Percentiles rank a stretch among this genome's conserved stretches.
Conservation (phyloP, 2,329 filamentous ascomycete species). For the Alternaria consortialis region DNA sequence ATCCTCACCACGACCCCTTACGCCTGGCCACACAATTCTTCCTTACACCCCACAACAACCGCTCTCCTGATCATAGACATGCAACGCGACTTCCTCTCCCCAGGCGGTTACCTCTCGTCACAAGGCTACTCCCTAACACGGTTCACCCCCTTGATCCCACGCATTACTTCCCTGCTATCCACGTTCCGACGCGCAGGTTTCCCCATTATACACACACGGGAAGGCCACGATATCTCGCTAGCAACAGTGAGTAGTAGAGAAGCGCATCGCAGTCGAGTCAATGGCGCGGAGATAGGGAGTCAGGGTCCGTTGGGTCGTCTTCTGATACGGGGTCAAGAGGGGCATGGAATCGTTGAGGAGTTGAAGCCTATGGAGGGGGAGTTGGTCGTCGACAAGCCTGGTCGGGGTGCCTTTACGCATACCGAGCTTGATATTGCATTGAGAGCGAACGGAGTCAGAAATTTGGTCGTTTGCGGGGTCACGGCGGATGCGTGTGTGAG, state of each 20-base stretch:
- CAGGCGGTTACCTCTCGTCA: slow-evolving; percentile 60
- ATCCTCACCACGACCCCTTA: slow-evolving; percentile 46
- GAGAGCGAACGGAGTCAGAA: slow-evolving; percentile 61
- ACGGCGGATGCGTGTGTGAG: slow-evolving; percentile 66
- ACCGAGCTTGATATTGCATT: slow-evolving; percentile 64
- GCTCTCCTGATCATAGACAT: slow-evolving; percentile 65
- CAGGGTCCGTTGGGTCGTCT: slow-evolving; percentile 66
- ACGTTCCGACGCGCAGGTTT: slow-evolving; percentile 54
- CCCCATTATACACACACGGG: slow-evolving; percentile 61
- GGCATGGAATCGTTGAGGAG: slow-evolving; percentile 66
- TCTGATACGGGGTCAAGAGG: slow-evolving; percentile 65
- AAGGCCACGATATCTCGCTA: slow-evolving; percentile 64
- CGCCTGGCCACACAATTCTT: slow-evolving; percentile 53
- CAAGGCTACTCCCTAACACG: slow-evolving; percentile 57
- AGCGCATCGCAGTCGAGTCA: slow-evolving; percentile 62
- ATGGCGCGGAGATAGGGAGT: slow-evolving; percentile 61
- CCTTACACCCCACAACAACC: slow-evolving; percentile 55
- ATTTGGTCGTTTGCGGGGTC: slow-evolving; percentile 63
- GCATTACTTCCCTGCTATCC: slow-evolving; percentile 52
- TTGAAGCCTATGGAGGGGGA: slow-evolving; percentile 59
- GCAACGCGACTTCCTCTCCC: slow-evolving; percentile 63
- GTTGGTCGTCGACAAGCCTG: slow-evolving; percentile 64
- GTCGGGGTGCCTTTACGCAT: slow-evolving; percentile 62
- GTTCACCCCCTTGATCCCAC: slow-evolving; percentile 57
- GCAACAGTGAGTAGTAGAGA: slow-evolving; percentile 66